These are phyloP conservation scores for Neonectria coccinea DNA, from an alignment of 2,329 filamentous ascomycete species.

Conservation along the genomic window DNA sequence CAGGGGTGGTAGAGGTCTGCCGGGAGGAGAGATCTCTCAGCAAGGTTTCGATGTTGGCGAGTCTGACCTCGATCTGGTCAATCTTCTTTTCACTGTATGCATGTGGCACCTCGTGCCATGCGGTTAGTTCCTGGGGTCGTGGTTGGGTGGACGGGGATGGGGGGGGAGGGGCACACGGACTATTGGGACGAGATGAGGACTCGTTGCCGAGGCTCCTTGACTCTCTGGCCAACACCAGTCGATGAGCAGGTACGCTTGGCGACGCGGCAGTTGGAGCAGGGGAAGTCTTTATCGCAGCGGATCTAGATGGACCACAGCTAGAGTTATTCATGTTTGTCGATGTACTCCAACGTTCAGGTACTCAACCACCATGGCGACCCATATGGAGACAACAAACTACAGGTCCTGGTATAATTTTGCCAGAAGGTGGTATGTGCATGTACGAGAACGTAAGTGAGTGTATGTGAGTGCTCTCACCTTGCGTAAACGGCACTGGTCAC, in stretches of 20 bases:
- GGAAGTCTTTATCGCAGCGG: constrained; percentile 68
- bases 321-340: constrained; percentile 36
- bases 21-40: constrained; percentile 53
- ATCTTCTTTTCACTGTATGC: constrained; percentile 64
- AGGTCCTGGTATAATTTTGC: constrained; percentile 8
- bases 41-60: constrained; percentile 59
- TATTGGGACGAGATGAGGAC: constrained; percentile 72
- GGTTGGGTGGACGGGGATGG: neutral
- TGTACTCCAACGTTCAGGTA: neutral
- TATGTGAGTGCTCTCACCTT: constrained; percentile 51
- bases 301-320: constrained; percentile 55
- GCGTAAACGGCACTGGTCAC: constrained; percentile 58
- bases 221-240: constrained; percentile 65
- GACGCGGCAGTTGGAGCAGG: constrained; percentile 68
- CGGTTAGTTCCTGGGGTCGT: constrained; percentile 20
- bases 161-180: constrained; percentile 53
- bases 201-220: constrained; percentile 66
- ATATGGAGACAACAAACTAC: constrained; percentile 9
- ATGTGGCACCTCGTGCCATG: neutral
- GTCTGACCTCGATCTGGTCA: constrained; percentile 59
- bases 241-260: constrained; percentile 66
- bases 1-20: constrained; percentile 35
- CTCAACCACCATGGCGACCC: neutral
- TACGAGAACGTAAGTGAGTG: neutral
- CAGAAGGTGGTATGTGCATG: neutral